Evolutionary conservation across 257 asterid genomes (phyloP).

Genomic region (Knoxia roxburghii): DNA sequence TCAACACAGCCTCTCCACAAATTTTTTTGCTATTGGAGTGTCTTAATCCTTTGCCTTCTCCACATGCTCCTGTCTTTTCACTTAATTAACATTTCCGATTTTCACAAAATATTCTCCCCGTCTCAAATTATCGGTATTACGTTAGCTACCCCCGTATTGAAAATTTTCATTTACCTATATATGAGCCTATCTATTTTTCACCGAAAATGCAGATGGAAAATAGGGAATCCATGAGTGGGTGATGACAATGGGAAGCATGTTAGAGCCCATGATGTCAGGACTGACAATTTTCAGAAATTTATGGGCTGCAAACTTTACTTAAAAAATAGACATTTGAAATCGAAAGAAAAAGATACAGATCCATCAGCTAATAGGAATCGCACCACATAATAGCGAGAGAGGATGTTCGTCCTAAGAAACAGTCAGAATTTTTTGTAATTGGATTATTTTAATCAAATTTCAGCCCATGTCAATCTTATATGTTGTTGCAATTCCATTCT

Average conservation of each 20-base stretch:
- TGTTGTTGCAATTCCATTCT: too few species aligned
- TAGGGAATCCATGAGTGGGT: slow-evolving; percentile 1
- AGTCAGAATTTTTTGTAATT: too few species aligned
- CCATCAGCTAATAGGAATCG: background rate
- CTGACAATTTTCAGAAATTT: slow-evolving; percentile 1
- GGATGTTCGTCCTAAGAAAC: too few species aligned
- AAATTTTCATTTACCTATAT: background rate
- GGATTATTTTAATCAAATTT: too few species aligned
- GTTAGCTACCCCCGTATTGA: too few species aligned
- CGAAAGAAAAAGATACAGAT: slow-evolving; percentile 1
- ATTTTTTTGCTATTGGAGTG: background rate
- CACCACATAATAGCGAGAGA: too few species aligned
- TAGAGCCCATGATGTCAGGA: slow-evolving; percentile 6
- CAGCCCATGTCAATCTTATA: too few species aligned
- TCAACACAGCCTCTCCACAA: background rate
- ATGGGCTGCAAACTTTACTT: background rate
- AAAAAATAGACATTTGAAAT: background rate
- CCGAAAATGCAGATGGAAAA: background rate
- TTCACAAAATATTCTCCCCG: too few species aligned
- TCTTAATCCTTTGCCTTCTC: background rate
- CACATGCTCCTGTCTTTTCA: slow-evolving; percentile 1
- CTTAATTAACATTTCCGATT: background rate
- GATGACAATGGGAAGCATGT: slow-evolving; percentile 7
- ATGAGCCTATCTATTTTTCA: background rate
- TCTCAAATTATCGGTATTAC: too few species aligned